Base-by-base conservation (phyloP, 176 grass and related monocot genomes). In the Poa annua region DNA sequence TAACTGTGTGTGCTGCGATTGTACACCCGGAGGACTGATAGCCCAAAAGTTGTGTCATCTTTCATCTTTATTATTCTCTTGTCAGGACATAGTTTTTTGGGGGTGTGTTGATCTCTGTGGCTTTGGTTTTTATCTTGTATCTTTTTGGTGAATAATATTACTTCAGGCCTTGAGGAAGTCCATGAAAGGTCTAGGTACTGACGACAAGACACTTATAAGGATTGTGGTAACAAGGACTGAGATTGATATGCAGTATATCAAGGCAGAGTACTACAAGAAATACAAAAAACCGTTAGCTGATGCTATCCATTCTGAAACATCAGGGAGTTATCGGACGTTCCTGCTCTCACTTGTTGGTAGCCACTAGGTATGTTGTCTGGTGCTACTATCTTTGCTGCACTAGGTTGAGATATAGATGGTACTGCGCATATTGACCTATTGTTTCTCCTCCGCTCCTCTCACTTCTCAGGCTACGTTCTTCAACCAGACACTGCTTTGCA, bases 191-290 rank as follows among this genome's bases (percentile, higher is more conserved):
- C 57, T 99, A 44, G 93, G 97, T 29, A 99, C 93, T 14, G 86
- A 96, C 85, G 93, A 99, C 81, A 84, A 73, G 10, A 89, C 93
- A 75, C 89, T 99, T 71, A 80, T 91, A 78, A 88, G 97, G 89
- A 65, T 96, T 16, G 86, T 96, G 32, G 91, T 94, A 34, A 96
- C 97, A 9, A 85, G 97, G 86, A 80, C 91, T 64, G 97, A 99
- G 86, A 96, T 99, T 67, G 97, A 99, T 51, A 99, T 99, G 97
- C 97, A 94, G 44, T 99, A 99, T 75, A 92, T 99, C 68, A 99
- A 99, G 75, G 89, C 85, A 57, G 93, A 91, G 51, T 96, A 96
- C 83, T 78, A 86, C 52, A 89, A 89, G 83, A 94, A 99, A 25
- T 90, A 96, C 56, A 91, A 90, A 80, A 99, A 92, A 67, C 59